Evolutionary conservation across 2,329 filamentous ascomycete species (phyloP), one percentile per base, ranked within the genome.

Genomic region (Phyllosticta citribraziliensis): DNA sequence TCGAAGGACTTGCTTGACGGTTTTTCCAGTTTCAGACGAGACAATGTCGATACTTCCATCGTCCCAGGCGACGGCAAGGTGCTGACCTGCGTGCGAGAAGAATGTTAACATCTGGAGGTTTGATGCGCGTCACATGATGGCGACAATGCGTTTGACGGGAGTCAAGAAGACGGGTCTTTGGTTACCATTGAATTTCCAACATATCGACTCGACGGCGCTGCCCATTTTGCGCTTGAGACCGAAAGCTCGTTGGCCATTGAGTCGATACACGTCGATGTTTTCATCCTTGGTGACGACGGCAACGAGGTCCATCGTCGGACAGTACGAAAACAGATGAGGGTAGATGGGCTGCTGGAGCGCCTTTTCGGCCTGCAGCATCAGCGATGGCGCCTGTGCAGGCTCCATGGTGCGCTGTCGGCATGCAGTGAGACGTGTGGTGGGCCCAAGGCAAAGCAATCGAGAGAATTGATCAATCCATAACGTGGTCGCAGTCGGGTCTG

Each of bases 301-400:
- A n/a, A 88, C 80, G 54, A 97, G 80, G 74, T 97, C 90, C 78
- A 96, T 89, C 9, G 86, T 88, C 17, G 92, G 90, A 73, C 91
- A 96, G 73, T 88, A 90, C 25, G 86, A 81, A 35, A 93, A 79
- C 57, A 88, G 81, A 55, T 79, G 77, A 40, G 79, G 75, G 47
- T 82, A 79, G 22, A 84, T 79, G 24, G 79, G 76, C 65, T 76
- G 72, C 22, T 74, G 68, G 33, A 76, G 65, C n/a, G 73, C 71
- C 56, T 76, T 76, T 54, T 76, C 74, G 8, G 74, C 70, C 62
- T 76, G 72, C 64, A 72, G 71, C 35, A 74, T 67, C 56, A 75
- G 65, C 58, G 58, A 62, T 27, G 67, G 66, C 5, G 60, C 64
- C 27, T 61, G 33, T 25, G 60, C 11, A 20, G 58, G 14, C 55